Base-by-base conservation (phyloP, 2,329 filamentous ascomycete species). In the Nemania diffusa region DNA sequence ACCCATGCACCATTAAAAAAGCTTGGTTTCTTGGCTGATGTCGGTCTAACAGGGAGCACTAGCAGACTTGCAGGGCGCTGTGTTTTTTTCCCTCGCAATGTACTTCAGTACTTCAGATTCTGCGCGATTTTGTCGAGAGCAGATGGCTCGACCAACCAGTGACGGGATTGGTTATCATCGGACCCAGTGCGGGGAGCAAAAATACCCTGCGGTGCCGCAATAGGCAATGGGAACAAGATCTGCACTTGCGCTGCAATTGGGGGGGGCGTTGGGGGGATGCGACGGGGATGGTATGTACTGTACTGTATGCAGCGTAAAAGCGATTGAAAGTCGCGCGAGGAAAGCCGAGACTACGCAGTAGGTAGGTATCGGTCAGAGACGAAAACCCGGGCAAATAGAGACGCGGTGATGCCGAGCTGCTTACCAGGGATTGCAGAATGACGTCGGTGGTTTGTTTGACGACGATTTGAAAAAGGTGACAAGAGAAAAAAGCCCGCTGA, bases 111-210 rank as follows among this genome's bases (percentile, higher is more conserved):
- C 62, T 24, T 32, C 50, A 56, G 34, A 9, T 40, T 71, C 74
- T 77, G 75, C 75, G 75, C 74, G 75, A 77, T 77, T 77, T 77
- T 76, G 75, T 73, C 72, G 69, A 64, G 58, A 34, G 67, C 57
- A 71, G 59, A 64, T 51, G 32, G 37, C 46, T 59, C 26, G 65
- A 59, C 66, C 69, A 71, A 71, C 68, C 44, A 68, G 44, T 20
- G 52, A 44, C 37, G 37, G 57, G 32, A 40, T 63, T 22, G 65
- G 71, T 64, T 70, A 68, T 72, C 69, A 73, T 66, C 68, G 67
- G 72, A 67, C 68, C 73, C 73, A 73, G 65, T 71, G 74, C 73
- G 72, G 73, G 59, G 72, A 71, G 64, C 60, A 65, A 70, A n/a
- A 71, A 72, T 72, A 72, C 71, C 72, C 65, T 70, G 71, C 71